These are phyloP conservation scores for Rhodosporidiobolus sp. DNA, from an alignment of 768 basidiomycete species.

Conservation along the genomic window DNA sequence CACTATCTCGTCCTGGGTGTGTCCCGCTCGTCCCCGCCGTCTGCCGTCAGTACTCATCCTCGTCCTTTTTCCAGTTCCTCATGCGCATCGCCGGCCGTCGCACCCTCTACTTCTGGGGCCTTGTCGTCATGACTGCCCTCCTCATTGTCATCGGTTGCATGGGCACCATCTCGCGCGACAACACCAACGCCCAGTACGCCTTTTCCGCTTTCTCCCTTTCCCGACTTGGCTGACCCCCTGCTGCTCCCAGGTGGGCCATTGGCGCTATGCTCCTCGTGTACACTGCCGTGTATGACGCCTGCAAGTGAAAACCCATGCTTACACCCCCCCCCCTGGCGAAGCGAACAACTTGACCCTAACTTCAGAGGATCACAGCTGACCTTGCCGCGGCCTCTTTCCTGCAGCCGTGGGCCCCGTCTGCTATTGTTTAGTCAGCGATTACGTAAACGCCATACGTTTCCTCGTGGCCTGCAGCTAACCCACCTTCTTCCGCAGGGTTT, in stretches of 20 bases:
- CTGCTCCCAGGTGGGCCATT: conserved; percentile 41
- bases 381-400: too few species aligned
- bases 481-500: conserved; percentile 47
- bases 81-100: conserved; percentile 48
- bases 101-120: conserved; percentile 49
- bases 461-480: conserved; percentile 47
- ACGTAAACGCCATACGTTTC: conserved; percentile 38
- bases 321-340: too few species aligned
- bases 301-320: too few species aligned
- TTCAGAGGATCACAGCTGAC: too few species aligned
- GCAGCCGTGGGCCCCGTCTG: conserved; percentile 19
- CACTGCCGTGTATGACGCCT: conserved; percentile 41
- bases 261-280: conserved; percentile 48
- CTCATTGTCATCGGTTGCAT: conserved; percentile 49
- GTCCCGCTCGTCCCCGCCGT: conserved; percentile 26
- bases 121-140: conserved; percentile 43
- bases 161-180: conserved; percentile 40
- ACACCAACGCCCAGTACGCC: background rate
- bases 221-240: background rate
- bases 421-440: conserved; percentile 47
- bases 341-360: too few species aligned
- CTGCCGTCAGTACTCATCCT: conserved; percentile 1
- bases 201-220: background rate
- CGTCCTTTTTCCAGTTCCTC: conserved; percentile 34
- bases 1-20: conserved; percentile 48